phyloP scores from a whole-genome alignment of 768 basidiomycete species.

The Leucosporidium yakuticum region DNA sequence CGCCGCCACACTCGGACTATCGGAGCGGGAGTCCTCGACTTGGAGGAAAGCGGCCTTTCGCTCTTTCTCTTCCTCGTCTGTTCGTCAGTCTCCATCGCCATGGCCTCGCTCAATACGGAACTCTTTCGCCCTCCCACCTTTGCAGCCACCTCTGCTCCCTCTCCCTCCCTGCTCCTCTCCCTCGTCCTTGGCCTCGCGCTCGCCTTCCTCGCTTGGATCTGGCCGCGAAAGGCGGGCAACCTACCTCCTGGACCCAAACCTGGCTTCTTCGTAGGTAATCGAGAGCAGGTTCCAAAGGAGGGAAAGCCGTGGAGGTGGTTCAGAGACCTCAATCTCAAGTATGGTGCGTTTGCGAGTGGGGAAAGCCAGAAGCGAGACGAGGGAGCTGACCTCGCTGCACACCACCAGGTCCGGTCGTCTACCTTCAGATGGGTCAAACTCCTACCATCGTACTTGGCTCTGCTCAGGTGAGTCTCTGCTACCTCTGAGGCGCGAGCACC shows the following conservation, averaged over 20 bases:
- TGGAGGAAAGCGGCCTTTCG: not conserved
- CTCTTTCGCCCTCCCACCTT: not conserved
- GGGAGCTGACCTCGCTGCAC: not conserved
- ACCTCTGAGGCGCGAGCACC: too few species aligned
- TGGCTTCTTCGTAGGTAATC: constrained; percentile 20
- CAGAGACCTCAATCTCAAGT: constrained; percentile 20
- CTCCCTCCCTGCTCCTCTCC: not conserved
- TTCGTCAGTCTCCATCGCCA: not conserved
- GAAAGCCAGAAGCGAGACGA: not conserved
- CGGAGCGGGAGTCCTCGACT: too few species aligned
- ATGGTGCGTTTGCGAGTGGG: constrained; percentile 1
- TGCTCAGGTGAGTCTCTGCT: constrained; percentile 13
- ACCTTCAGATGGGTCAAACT: constrained; percentile 32
- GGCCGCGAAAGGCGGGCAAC: constrained; percentile 6
- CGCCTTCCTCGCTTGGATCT: not conserved
- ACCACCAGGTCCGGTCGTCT: constrained; percentile 15
- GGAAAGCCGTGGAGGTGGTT: constrained; percentile 34
- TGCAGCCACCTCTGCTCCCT: not conserved
- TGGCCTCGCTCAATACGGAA: not conserved
- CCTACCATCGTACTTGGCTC: constrained; percentile 33
- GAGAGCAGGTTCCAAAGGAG: constrained; percentile 19
- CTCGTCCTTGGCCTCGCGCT: not conserved
- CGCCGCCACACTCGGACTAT: too few species aligned
- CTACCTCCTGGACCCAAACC: constrained; percentile 8
- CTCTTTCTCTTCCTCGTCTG: not conserved